Conservation (phyloP, 106 monocot species). For the Dendrobium huoshanense region DNA sequence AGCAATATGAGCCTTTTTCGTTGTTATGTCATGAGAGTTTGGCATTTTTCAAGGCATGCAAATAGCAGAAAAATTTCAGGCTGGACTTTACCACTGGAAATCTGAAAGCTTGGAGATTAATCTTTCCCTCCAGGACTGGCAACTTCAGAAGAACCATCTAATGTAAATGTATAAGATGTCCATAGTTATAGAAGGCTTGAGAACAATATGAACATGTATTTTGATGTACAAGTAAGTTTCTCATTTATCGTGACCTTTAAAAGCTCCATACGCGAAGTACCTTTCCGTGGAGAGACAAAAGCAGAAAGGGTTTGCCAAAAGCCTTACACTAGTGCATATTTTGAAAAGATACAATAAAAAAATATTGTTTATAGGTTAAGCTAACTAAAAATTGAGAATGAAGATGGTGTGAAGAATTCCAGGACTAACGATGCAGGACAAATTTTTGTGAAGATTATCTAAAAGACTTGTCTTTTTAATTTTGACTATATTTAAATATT, state of each 20-base stretch:
- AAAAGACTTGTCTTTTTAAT: neutral
- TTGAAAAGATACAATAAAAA: neutral
- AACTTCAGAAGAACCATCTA: neutral
- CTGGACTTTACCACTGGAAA: neutral
- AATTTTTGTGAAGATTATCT: neutral
- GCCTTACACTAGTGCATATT: neutral
- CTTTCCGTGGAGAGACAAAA: neutral
- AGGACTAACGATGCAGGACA: neutral
- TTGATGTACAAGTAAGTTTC: neutral
- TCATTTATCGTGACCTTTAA: neutral
- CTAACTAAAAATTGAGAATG: neutral
- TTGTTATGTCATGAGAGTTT: neutral
- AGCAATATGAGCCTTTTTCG: neutral
- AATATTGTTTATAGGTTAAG: neutral
- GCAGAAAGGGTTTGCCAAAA: neutral
- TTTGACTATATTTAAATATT: neutral
- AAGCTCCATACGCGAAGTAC: neutral
- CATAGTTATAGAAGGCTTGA: neutral
- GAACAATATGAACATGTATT: neutral
- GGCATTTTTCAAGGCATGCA: neutral
- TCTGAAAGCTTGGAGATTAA: neutral
- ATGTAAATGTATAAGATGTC: neutral
- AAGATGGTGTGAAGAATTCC: neutral
- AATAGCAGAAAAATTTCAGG: neutral
- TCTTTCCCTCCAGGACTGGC: too few relatives aligned